Conservation (phyloP, 306 rosid genomes). For the Rosa persica region DNA sequence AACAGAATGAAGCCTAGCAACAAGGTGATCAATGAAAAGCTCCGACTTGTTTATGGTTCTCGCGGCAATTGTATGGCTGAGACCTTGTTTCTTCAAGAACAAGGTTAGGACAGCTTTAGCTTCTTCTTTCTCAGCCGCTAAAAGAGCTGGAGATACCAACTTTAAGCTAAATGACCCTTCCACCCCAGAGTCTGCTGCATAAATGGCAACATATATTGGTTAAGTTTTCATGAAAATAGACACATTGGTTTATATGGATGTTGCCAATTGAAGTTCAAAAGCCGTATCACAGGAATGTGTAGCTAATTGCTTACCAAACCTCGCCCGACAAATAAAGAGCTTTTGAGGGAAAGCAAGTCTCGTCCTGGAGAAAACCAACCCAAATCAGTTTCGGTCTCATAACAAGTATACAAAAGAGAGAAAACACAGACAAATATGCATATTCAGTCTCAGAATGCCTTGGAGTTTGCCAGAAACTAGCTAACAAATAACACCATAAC, state of each 20-base stretch:
- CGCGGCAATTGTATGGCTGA: conserved; percentile 69
- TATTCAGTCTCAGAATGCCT: not conserved
- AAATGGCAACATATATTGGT: conserved; percentile 20
- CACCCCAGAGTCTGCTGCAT: conserved; percentile 45
- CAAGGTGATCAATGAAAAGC: conserved; percentile 66
- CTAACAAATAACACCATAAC: not conserved
- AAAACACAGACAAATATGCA: too few species aligned
- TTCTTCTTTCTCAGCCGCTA: conserved; percentile 93
- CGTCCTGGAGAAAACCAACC: conserved; percentile 43
- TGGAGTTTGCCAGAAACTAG: not conserved
- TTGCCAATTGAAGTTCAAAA: conserved; percentile 10
- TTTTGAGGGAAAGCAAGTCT: conserved; percentile 48
- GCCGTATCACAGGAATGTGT: conserved; percentile 16
- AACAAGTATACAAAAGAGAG: not conserved
- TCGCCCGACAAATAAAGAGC: conserved; percentile 55
- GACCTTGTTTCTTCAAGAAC: conserved; percentile 83
- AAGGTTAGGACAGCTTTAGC: conserved; percentile 80
- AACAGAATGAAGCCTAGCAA: conserved; percentile 74
- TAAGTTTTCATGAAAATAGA: conserved; percentile 6
- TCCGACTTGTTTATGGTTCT: conserved; percentile 79
- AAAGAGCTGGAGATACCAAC: conserved; percentile 54
- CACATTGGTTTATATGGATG: not conserved
- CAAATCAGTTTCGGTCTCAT: not conserved
- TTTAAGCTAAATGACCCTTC: conserved; percentile 49
- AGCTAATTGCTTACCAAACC: conserved; percentile 50